Conservation (phyloP, 2,329 filamentous ascomycete genomes). For the Botrytis fragariae region DNA sequence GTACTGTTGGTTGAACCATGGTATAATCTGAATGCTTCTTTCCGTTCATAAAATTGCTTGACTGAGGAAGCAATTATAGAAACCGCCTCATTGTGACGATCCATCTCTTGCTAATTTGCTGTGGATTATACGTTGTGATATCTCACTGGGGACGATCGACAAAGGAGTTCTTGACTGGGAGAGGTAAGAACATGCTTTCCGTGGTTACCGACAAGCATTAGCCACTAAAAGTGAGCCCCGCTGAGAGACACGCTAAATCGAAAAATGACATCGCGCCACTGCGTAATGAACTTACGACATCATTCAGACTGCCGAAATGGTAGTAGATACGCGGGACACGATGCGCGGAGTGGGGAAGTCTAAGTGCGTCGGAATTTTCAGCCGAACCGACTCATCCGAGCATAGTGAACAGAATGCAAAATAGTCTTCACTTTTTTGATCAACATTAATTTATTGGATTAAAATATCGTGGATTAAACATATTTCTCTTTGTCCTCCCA, state of each 20-base stretch:
- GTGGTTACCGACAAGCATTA: not conserved
- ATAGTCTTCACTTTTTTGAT: not conserved
- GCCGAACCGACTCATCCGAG: not conserved
- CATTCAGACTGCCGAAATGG: not conserved
- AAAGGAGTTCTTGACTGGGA: not conserved
- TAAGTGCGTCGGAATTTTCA: not conserved
- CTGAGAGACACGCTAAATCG: not conserved
- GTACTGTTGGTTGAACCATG: conserved; percentile 57
- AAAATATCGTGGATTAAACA: not conserved
- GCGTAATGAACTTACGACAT: not conserved
- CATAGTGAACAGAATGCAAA: not conserved
- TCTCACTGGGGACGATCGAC: not conserved
- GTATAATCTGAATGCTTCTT: conserved; percentile 48
- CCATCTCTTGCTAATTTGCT: conserved; percentile 22
- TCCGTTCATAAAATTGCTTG: conserved; percentile 26
- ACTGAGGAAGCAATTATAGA: conserved; percentile 25
- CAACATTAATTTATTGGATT: not conserved
- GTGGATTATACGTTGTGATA: not conserved
- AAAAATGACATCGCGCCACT: not conserved
- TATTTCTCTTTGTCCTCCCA: no score
- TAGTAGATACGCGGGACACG: not conserved
- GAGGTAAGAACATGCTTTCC: not conserved
- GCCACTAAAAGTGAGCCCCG: not conserved
- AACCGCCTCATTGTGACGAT: conserved; percentile 29
- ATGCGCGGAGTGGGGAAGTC: not conserved